phyloP scores from a whole-genome alignment of 1,139 yeast genomes.

The Suhomyces kunorum region DNA sequence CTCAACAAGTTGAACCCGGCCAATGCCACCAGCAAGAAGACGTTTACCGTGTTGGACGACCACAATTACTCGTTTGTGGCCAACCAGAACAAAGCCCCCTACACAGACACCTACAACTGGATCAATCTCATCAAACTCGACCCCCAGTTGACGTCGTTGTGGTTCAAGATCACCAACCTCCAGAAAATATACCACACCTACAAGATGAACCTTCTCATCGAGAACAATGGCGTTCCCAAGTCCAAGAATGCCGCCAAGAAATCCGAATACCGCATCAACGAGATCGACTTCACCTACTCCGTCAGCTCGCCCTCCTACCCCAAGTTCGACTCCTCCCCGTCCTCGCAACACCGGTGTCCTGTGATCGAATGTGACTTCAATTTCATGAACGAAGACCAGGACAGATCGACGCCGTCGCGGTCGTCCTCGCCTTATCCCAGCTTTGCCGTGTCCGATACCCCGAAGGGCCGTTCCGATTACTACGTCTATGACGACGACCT shows the following conservation, averaged over 20 bases:
- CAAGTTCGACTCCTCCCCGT: constrained; percentile 3
- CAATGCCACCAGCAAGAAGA: constrained; percentile 16
- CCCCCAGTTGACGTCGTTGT: constrained; percentile 43
- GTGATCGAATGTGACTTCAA: constrained; percentile 46
- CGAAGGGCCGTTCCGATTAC: not conserved
- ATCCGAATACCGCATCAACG: constrained; percentile 19
- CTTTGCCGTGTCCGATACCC: not conserved
- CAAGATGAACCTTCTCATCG: constrained; percentile 29
- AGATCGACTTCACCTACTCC: constrained; percentile 32
- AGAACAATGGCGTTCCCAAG: constrained; percentile 7
- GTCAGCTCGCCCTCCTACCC: constrained; percentile 10
- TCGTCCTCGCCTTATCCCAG: constrained; percentile 10
- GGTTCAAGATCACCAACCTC: constrained; percentile 44
- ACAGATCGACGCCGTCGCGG: constrained; percentile 5
- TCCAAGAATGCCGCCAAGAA: constrained; percentile 13
- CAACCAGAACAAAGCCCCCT: constrained; percentile 7
- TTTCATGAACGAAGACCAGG: constrained; percentile 33
- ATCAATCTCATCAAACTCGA: constrained; percentile 42
- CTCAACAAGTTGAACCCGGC: constrained; percentile 23
- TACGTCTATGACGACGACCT: constrained; percentile 9
- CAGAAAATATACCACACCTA: constrained; percentile 45
- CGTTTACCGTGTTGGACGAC: constrained; percentile 25
- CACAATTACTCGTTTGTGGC: constrained; percentile 17
- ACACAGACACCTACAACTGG: constrained; percentile 39
- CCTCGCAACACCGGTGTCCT: constrained; percentile 33